These are phyloP conservation scores for Knoxia roxburghii DNA, from an alignment of 257 asterid species.

Conservation along the genomic window DNA sequence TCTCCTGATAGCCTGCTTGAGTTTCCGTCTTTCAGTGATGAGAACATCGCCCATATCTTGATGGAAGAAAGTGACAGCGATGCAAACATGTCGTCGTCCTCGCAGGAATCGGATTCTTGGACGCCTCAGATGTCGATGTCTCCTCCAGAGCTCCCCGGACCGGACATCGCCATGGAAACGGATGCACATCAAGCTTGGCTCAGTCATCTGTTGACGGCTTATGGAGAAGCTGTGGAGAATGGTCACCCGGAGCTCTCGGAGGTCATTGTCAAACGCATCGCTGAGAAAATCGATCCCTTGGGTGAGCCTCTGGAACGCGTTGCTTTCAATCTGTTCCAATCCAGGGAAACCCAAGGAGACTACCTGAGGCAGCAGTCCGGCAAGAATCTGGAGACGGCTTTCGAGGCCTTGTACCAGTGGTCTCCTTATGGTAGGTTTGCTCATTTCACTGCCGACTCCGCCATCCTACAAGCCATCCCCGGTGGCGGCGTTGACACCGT, in stretches of 20 bases:
- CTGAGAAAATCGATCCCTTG: conserved; percentile 38
- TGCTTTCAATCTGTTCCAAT: conserved; percentile 47
- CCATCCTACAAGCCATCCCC: conserved; percentile 35
- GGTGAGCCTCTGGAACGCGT: conserved; percentile 49
- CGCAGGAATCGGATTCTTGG: conserved; percentile 20
- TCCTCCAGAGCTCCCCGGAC: conserved; percentile 25
- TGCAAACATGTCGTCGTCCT: conserved; percentile 23
- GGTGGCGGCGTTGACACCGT: conserved; percentile 8
- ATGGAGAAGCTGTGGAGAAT: conserved; percentile 55
- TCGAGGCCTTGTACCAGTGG: conserved; percentile 39
- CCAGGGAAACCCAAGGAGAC: conserved; percentile 30
- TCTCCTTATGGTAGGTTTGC: conserved; percentile 33
- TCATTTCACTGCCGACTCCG: conserved; percentile 35
- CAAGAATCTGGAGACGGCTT: conserved; percentile 44
- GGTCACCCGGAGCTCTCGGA: conserved; percentile 45
- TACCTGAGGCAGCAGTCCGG: conserved; percentile 46
- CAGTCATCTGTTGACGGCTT: conserved; percentile 49
- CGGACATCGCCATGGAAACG: conserved; percentile 20
- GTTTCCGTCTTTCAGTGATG: conserved; percentile 29
- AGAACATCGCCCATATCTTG: conserved; percentile 23
- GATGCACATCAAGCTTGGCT: conserved; percentile 36
- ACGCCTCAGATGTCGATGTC: conserved; percentile 18
- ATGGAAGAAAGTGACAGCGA: conserved; percentile 33
- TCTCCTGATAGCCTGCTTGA: conserved; percentile 31
- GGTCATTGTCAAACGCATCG: conserved; percentile 39